A percentile compares a stretch with the other conserved stretches of the same genome.
Evolutionary conservation across 352 stramenopile genomes (phyloP).

Genomic region (Pythium graminicola): DNA sequence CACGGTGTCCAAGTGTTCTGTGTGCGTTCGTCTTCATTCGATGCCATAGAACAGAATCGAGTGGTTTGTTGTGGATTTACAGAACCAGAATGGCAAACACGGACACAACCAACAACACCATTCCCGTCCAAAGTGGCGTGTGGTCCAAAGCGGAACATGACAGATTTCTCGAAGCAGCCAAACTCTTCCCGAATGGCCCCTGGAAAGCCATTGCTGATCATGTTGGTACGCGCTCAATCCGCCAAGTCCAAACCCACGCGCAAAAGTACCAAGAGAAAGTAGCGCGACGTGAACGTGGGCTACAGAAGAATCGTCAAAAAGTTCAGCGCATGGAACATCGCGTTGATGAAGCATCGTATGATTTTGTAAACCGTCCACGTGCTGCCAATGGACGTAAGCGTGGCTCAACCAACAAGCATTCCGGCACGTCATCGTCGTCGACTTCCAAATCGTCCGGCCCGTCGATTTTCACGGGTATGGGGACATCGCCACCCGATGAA

Average conservation of each 20-base stretch:
- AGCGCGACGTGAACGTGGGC: conserved; percentile 7
- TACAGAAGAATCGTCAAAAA: conserved; percentile 6
- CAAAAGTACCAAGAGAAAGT: conserved; percentile 22
- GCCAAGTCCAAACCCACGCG: conserved; percentile 13
- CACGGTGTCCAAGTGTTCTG: not conserved
- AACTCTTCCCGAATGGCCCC: conserved; percentile 12
- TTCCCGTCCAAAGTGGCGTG: conserved; percentile 1
- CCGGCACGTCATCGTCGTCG: not conserved
- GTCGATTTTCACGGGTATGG: conserved; percentile 11
- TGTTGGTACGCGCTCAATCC: conserved; percentile 14
- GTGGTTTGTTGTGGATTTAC: not conserved
- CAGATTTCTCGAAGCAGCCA: conserved; percentile 18
- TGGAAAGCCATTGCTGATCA: conserved; percentile 11
- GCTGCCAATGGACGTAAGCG: conserved; percentile 6
- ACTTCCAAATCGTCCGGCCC: not conserved
- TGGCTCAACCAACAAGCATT: conserved; percentile 5
- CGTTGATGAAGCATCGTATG: conserved; percentile 9
- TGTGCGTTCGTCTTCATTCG: not conserved
- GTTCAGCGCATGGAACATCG: conserved; percentile 8
- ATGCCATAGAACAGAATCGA: conserved; percentile 7
- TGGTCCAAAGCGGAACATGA: conserved; percentile 21
- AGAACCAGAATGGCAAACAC: too few relatives aligned
- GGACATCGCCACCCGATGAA: conserved; percentile 7
- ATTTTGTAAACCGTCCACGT: conserved; percentile 5
- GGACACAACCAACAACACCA: too few relatives aligned